These are phyloP conservation scores for Ophiocordyceps sinensis DNA, from an alignment of 2,329 filamentous ascomycete species.

Conservation along the genomic window DNA sequence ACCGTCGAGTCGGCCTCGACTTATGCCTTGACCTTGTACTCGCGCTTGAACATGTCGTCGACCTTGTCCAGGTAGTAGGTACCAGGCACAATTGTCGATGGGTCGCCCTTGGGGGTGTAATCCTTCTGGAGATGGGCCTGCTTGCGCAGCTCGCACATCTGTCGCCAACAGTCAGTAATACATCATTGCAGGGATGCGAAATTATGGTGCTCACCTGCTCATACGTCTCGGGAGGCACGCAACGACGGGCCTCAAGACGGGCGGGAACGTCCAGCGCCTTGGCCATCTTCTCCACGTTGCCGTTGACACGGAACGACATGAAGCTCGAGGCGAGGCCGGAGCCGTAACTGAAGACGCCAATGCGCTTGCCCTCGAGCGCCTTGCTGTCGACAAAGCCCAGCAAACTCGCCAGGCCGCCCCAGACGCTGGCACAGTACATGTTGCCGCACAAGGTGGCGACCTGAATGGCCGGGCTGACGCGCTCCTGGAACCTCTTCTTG, in stretches of 20 bases:
- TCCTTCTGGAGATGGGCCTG: constrained; percentile 72
- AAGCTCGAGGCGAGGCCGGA: constrained; percentile 61
- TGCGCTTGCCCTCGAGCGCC: constrained; percentile 53
- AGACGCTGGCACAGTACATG: constrained; percentile 59
- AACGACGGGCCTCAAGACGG: constrained; percentile 49
- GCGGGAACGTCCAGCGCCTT: constrained; percentile 56
- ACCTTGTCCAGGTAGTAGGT: constrained; percentile 71
- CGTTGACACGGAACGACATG: constrained; percentile 58
- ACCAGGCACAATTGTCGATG: constrained; percentile 49
- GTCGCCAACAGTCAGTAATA: constrained; percentile 8
- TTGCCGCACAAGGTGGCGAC: constrained; percentile 63
- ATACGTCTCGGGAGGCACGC: constrained; percentile 57
- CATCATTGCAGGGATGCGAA: background rate
- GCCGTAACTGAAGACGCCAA: constrained; percentile 68
- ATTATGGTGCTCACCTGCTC: constrained; percentile 39
- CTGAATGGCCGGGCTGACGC: constrained; percentile 58
- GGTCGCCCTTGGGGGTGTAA: constrained; percentile 55
- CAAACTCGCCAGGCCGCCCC: constrained; percentile 60
- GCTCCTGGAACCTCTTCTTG: constrained; percentile 74
- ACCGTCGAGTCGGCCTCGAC: background rate
- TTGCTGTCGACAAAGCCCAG: constrained; percentile 49
- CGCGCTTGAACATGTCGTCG: constrained; percentile 75
- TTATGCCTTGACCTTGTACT: constrained; percentile 63
- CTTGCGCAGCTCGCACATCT: constrained; percentile 72
- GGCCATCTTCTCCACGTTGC: constrained; percentile 52